A percentile compares a stretch with the other conserved stretches of the same genome.
These are phyloP conservation scores for Suhomyces panamericanus DNA, from an alignment of 1,139 yeast species.

Conservation along the genomic window DNA sequence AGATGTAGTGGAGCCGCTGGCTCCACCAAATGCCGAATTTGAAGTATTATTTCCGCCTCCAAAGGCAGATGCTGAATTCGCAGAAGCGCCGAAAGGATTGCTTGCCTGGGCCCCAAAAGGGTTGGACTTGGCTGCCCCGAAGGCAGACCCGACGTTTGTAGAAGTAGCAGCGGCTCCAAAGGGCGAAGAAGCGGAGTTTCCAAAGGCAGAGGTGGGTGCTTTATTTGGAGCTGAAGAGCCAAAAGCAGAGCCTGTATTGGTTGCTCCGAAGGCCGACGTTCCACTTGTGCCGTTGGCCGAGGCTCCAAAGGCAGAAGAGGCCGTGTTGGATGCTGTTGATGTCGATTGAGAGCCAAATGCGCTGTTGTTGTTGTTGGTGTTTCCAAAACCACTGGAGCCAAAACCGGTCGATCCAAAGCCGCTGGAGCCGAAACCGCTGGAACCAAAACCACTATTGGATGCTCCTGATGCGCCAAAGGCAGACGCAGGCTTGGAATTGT, in stretches of 20 bases:
- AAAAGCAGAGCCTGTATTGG: neutral
- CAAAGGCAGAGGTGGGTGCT: no score
- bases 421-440: neutral
- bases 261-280: conserved; percentile 16
- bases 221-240: no score
- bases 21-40: conserved; percentile 9
- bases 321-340: neutral
- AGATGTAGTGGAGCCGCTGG: conserved; percentile 1
- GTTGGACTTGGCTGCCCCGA: conserved; percentile 4
- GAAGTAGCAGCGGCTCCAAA: conserved; percentile 12
- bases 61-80: conserved; percentile 9
- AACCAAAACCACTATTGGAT: neutral
- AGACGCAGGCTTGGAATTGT: neutral
- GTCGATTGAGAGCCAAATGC: no score
- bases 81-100: neutral
- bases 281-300: neutral
- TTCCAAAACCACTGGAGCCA: no score
- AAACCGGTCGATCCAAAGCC: neutral
- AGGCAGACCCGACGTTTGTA: neutral
- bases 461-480: neutral
- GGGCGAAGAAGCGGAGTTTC: conserved; percentile 2
- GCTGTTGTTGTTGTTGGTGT: no score
- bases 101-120: conserved; percentile 15
- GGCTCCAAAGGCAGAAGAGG: conserved; percentile 14
- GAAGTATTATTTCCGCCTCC: neutral